phyloP scores from a whole-genome alignment of 2,329 filamentous ascomycete species.

The Ampelomyces quisqualis region DNA sequence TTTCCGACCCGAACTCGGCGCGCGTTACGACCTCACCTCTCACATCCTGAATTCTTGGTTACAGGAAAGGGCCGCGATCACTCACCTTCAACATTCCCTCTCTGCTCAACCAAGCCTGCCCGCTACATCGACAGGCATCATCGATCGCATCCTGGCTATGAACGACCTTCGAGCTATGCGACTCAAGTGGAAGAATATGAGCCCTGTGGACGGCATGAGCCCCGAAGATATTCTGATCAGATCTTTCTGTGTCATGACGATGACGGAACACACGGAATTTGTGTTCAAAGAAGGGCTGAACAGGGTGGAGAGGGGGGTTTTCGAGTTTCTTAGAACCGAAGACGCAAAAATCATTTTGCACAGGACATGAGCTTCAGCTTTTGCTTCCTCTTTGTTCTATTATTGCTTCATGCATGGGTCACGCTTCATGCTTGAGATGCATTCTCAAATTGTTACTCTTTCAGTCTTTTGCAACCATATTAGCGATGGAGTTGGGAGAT shows the following conservation, averaged over 20 bases:
- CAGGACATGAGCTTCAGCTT: conserved; percentile 12
- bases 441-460: too few species aligned
- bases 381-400: not conserved
- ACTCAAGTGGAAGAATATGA: conserved; percentile 43
- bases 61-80: conserved; percentile 34
- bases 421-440: too few species aligned
- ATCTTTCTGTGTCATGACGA: conserved; percentile 35
- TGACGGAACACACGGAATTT: conserved; percentile 38
- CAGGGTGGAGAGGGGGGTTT: conserved; percentile 29
- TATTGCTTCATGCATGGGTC: conserved; percentile 1
- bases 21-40: conserved; percentile 29
- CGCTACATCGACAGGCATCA: conserved; percentile 22
- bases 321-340: conserved; percentile 35
- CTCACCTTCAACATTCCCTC: conserved; percentile 26
- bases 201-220: conserved; percentile 31
- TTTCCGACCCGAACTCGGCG: conserved; percentile 30
- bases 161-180: conserved; percentile 39
- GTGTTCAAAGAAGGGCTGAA: conserved; percentile 39
- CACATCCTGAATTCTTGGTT: conserved; percentile 37
- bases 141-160: conserved; percentile 37
- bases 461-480: too few species aligned
- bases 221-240: conserved; percentile 39
- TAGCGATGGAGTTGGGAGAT: conserved; percentile 31
- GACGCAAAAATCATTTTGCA: conserved; percentile 39
- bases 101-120: conserved; percentile 24